phyloP scores from a whole-genome alignment of 2,329 filamentous ascomycete genomes.

The Pyrenophora teres region DNA sequence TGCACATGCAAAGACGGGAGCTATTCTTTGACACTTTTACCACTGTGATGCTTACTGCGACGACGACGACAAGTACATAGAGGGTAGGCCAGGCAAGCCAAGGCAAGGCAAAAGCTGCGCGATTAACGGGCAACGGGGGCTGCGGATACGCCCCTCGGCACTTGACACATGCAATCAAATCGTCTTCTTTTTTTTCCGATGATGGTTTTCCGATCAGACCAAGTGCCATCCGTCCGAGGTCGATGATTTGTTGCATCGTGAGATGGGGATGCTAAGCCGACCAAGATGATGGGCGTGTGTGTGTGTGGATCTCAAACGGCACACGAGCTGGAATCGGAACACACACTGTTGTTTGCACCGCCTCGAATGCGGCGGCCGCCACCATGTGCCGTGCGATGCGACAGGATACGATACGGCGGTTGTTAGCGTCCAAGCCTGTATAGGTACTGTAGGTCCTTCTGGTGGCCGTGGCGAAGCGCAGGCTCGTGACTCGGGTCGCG shows the following conservation, averaged over 20 bases:
- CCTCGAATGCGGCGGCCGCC: constrained; percentile 21
- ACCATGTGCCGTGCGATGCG: constrained; percentile 7
- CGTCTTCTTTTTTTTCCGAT: constrained; percentile 29
- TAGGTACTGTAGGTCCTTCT: too few species aligned
- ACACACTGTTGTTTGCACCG: constrained; percentile 23
- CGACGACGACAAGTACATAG: background rate
- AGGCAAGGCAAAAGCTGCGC: background rate
- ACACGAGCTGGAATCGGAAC: constrained; percentile 40
- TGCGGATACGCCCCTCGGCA: constrained; percentile 14
- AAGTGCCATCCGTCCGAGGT: constrained; percentile 31
- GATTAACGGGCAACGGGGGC: constrained; percentile 6
- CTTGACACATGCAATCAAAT: constrained; percentile 23
- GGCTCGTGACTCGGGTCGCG: too few species aligned
- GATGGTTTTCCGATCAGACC: background rate
- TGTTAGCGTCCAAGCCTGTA: too few species aligned
- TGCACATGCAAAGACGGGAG: too few species aligned
- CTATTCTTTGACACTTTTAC: background rate
- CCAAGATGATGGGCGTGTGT: constrained; percentile 18
- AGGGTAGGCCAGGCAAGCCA: background rate
- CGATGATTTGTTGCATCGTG: constrained; percentile 19
- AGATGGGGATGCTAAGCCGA: constrained; percentile 11
- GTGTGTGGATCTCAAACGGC: constrained; percentile 16
- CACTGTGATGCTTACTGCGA: background rate
- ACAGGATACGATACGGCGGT: too few species aligned
- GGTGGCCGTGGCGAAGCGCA: background rate